Evolutionary conservation across 164 flowering plant genomes (phyloP), one percentile per base, ranked within the genome.

Genomic region (Vitis amurensis): DNA sequence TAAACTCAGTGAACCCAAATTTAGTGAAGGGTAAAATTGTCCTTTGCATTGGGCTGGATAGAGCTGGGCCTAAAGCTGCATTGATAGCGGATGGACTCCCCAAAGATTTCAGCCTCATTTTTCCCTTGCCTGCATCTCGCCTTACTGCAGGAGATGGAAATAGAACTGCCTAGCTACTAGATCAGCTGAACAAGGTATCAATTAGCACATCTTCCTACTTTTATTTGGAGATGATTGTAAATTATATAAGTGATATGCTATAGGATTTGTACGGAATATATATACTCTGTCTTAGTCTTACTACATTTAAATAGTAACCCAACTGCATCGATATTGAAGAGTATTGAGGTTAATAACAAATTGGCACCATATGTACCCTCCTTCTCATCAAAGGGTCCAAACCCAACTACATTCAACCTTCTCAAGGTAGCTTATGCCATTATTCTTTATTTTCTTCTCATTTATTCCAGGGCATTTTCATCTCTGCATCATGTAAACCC

Each of bases 371-470:
- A 9, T 2, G 78, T 85, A 1, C 79, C 63, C 11, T 66, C 73
- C 3, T 89, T 89, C 71, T 87, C 91, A 14, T 86, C 89, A 3
- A 79, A 90, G 27, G 91, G 90, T 13, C 91, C 91, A 0, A 87
- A 71, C 51, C 15, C 58, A 0, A 4, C 74, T 11, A 70, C 79
- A 11, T n/a, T n/a, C 17, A 17, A 17, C 50, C 79, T 89, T 65
- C 83, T 83, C 13, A 81, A 80, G 81, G 87, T 81, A 78, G 27
- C 8, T 23, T 37, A 23, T 9, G 23, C 14, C 1, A 29, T 62
- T 31, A 11, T 52, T 2, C 5, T 23, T 6, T 0, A 31, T 31
- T 31, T 6, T 6, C 44, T 31, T 31, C 44, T 31, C 44, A 23
- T 6, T 31, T 31, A 6, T 31, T 31, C 1, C 0, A 6, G 0